Evolutionary conservation across 176 grass and related monocot species (phyloP).

Genomic region (Urochloa ruziziensis): DNA sequence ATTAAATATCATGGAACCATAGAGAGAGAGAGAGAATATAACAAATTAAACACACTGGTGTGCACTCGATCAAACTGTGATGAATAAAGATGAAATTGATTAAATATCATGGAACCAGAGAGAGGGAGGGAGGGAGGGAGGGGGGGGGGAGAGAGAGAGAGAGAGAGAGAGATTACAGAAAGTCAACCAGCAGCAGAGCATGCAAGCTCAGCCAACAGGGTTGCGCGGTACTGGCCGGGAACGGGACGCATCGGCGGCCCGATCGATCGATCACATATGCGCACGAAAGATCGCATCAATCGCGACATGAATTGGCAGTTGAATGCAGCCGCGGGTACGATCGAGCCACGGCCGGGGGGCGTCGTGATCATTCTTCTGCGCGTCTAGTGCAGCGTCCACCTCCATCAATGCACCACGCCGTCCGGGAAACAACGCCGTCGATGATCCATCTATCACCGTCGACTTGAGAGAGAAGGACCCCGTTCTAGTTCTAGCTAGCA

Average conservation of each 20-base stretch:
- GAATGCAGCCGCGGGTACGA: conserved; percentile 30
- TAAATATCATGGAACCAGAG: too few species aligned
- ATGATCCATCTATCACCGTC: background rate
- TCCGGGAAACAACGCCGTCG: background rate
- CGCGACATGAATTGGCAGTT: conserved; percentile 25
- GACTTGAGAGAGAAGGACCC: background rate
- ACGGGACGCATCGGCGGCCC: background rate
- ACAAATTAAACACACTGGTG: too few species aligned
- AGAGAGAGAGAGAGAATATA: too few species aligned
- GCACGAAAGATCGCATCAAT: conserved; percentile 35
- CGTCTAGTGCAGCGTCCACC: background rate
- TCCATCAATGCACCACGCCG: background rate
- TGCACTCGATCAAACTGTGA: background rate
- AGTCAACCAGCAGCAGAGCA: conserved; percentile 19
- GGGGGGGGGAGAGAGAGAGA: background rate
- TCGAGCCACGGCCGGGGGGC: background rate
- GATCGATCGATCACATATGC: background rate
- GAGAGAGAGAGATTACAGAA: background rate
- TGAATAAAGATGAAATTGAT: background rate
- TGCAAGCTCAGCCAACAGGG: background rate
- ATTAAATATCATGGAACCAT: too few species aligned
- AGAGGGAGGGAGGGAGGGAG: background rate
- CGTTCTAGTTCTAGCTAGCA: too few species aligned
- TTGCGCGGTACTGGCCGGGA: background rate
- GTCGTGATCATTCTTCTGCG: conserved; percentile 30